Base-by-base conservation (phyloP, 495 filamentous ascomycete species). In the Penicillium nucicola region DNA sequence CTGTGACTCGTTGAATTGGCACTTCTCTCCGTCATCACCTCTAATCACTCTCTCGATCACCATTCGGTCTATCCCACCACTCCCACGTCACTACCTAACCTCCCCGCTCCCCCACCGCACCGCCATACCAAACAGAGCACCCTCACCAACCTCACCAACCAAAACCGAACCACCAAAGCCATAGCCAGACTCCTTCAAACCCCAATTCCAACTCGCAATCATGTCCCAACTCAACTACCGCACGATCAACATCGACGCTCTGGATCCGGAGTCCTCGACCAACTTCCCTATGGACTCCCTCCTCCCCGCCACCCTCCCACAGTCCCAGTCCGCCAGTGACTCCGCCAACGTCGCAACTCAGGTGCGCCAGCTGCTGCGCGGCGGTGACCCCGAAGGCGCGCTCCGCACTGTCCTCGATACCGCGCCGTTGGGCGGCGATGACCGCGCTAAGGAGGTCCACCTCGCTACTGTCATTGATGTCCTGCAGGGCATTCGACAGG, bases 161-260 rank as follows among this genome's bases (percentile, higher is more conserved):
- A 34, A 18, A 32, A 5, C 11, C 47, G 20, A 15, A 42, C 37
- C 19, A n/a, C 28, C 12, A 20, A 9, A 11, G 7, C 30, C 28
- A 40, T 17, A 23, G 41, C 12, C 17, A 40, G 8, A 36, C 22
- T 0, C n/a, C 8, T n/a, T 30, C 14, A 4, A 42, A 35, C 15
- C 9, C 28, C 11, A 48, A 42, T 41, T 14, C 19, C 35, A 12
- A 54, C 34, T 36, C 52, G 43, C 57, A 57, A 73, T 48, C 42
- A 86, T 85, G 82, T 70, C 83, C 36, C 70, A 72, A 62, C 56
- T 75, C 62, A 86, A 87, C 77, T 96, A 89, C 84, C 88, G 91
- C 66, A 95, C 89, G 60, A 92, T 96, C 78, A 89, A 96, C 76
- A 84, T 96, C 73, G 91, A 96, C 70, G 80, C 83, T 56, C 82